phyloP scores from a whole-genome alignment of 441 rosid species.

The Euphorbia corollata region DNA sequence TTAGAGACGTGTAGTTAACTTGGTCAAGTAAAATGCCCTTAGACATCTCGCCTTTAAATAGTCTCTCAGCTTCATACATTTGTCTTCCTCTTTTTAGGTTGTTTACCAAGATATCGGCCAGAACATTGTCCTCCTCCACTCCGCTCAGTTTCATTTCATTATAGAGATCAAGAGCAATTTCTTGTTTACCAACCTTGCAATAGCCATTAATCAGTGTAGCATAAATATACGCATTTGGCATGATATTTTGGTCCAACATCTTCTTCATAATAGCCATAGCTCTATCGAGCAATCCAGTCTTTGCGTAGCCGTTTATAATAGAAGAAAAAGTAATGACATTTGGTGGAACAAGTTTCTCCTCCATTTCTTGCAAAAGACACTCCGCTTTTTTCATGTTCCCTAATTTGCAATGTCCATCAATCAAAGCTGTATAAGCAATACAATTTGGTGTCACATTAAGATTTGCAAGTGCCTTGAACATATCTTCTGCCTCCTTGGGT shows the following conservation, averaged over 20 bases:
- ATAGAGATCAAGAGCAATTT: constrained; percentile 49
- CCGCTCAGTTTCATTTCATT: constrained; percentile 58
- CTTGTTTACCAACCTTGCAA: constrained; percentile 57
- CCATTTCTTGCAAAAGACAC: constrained; percentile 51
- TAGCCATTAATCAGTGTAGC: constrained; percentile 63
- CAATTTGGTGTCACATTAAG: constrained; percentile 48
- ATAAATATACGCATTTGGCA: constrained; percentile 54
- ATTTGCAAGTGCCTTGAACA: constrained; percentile 39
- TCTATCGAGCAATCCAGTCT: constrained; percentile 68
- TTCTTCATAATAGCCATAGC: constrained; percentile 48
- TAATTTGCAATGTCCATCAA: constrained; percentile 64
- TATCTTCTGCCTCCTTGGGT: constrained; percentile 52
- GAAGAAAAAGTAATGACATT: constrained; percentile 62
- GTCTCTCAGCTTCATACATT: constrained; percentile 47
- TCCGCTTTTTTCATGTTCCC: constrained; percentile 60
- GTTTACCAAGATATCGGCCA: constrained; percentile 62
- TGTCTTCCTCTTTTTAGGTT: constrained; percentile 55
- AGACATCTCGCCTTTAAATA: constrained; percentile 44
- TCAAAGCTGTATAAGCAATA: constrained; percentile 58
- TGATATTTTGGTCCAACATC: constrained; percentile 44
- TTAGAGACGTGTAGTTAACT: constrained; percentile 85
- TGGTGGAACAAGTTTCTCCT: constrained; percentile 38
- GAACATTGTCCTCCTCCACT: constrained; percentile 44
- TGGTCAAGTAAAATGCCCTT: constrained; percentile 56
- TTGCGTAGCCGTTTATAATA: constrained; percentile 58